Evolutionary conservation across 208 protist species (phyloP).

Genomic region (Endotrypanum monterogeii): DNA sequence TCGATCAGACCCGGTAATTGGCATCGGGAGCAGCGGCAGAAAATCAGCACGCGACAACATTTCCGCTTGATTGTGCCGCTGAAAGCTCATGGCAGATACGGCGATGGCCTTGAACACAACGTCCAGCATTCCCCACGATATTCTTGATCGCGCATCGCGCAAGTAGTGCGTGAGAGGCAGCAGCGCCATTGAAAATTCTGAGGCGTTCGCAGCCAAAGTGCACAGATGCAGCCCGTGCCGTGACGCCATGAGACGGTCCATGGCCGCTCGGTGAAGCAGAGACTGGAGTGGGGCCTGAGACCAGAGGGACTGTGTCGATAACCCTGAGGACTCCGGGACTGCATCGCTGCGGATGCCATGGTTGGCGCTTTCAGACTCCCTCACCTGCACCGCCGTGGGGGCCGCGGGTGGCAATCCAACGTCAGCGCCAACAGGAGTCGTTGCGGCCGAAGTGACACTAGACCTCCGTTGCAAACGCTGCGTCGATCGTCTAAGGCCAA

Average conservation of each 20-base stretch:
- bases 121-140: slow-evolving; percentile 32
- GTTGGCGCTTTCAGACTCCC: neutral
- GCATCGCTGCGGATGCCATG: neutral
- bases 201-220: slow-evolving; percentile 28
- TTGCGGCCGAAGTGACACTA: neutral
- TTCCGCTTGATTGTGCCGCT: slow-evolving; percentile 30
- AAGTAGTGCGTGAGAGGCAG: slow-evolving; percentile 26
- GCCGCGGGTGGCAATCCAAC: neutral
- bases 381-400: neutral
- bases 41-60: slow-evolving; percentile 1
- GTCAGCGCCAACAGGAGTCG: neutral
- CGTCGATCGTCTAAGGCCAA: neutral
- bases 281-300: slow-evolving; percentile 17
- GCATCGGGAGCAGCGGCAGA: neutral
- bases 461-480: no score
- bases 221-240: slow-evolving; percentile 38
- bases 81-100: slow-evolving; percentile 28
- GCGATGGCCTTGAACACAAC: slow-evolving; percentile 37
- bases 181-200: slow-evolving; percentile 25
- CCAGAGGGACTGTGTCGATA: slow-evolving; percentile 9
- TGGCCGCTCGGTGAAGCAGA: slow-evolving; percentile 33
- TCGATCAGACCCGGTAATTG: neutral
- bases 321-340: neutral
- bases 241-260: slow-evolving; percentile 30
- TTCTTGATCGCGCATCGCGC: slow-evolving; percentile 30